Conservation (phyloP, 345 rosid species). For the Citrus medica region DNA sequence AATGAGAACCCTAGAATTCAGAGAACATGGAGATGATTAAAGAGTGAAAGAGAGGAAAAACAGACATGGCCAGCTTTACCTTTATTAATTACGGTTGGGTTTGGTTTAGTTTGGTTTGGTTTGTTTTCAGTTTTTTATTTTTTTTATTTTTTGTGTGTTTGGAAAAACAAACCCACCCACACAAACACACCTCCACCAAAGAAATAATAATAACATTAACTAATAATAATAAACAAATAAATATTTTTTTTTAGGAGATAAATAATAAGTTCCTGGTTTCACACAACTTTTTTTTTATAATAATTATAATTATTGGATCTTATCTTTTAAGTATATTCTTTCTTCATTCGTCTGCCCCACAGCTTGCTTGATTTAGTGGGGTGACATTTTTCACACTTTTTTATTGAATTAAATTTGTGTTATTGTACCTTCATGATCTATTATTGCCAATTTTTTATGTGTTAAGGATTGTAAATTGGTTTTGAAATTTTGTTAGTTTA, state of each 20-base stretch:
- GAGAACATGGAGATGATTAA: slow-evolving; percentile 18
- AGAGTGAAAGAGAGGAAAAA: neutral
- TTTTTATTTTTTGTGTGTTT: slow-evolving; percentile 13
- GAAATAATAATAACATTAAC: neutral
- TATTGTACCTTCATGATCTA: neutral
- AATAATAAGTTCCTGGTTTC: neutral
- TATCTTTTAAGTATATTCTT: slow-evolving; percentile 7
- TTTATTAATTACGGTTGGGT: slow-evolving; percentile 23
- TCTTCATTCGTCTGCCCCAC: neutral
- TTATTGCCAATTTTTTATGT: neutral
- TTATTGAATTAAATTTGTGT: neutral
- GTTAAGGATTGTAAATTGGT: neutral
- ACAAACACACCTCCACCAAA: neutral
- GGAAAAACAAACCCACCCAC: slow-evolving; percentile 9
- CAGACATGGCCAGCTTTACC: slow-evolving; percentile 23
- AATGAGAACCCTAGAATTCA: slow-evolving; percentile 35
- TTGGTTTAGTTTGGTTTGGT: slow-evolving; percentile 19
- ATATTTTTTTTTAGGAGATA: too few species aligned
- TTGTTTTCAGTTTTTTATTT: neutral
- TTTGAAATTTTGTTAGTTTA: neutral
- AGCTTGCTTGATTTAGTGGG: neutral
- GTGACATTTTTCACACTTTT: neutral
- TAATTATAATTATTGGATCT: neutral
- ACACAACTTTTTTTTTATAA: neutral
- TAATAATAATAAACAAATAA: too few species aligned